These are phyloP conservation scores for Alternaria ventricosa DNA, from an alignment of 2,329 filamentous ascomycete species.

Conservation along the genomic window DNA sequence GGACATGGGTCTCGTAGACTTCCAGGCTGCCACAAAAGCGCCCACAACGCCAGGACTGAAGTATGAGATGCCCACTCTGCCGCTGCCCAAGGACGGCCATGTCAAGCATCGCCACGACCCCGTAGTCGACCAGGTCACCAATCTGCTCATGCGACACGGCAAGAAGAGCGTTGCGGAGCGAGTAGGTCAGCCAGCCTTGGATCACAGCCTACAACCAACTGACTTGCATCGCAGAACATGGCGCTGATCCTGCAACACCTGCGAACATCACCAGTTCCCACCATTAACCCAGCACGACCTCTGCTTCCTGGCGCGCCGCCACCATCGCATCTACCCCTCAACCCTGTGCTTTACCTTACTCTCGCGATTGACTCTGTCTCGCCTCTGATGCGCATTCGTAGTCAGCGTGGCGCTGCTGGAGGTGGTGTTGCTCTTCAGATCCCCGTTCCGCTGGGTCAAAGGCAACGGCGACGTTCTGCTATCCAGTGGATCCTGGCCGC, in stretches of 20 bases:
- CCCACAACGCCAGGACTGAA: slow-evolving; percentile 66
- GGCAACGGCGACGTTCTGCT: slow-evolving; percentile 78
- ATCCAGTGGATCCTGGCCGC: slow-evolving; percentile 88
- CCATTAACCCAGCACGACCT: slow-evolving; percentile 71
- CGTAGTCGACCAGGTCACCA: slow-evolving; percentile 84
- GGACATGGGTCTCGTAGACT: slow-evolving; percentile 42
- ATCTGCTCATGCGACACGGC: slow-evolving; percentile 88
- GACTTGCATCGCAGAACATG: slow-evolving; percentile 70
- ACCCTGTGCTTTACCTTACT: slow-evolving; percentile 88
- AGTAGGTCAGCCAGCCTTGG: slow-evolving; percentile 59
- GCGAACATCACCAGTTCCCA: slow-evolving; percentile 82
- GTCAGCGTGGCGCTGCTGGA: slow-evolving; percentile 78
- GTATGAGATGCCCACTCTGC: slow-evolving; percentile 73
- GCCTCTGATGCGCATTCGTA: slow-evolving; percentile 81
- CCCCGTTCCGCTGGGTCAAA: slow-evolving; percentile 75
- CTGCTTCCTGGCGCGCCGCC: slow-evolving; percentile 80
- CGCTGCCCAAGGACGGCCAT: slow-evolving; percentile 68
- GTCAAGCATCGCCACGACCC: slow-evolving; percentile 85
- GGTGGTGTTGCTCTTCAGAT: slow-evolving; percentile 85
- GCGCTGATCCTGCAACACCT: slow-evolving; percentile 80
- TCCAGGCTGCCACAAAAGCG: slow-evolving; percentile 24
- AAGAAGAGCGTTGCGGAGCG: slow-evolving; percentile 89
- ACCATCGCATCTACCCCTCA: slow-evolving; percentile 79
- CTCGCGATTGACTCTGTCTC: slow-evolving; percentile 92
- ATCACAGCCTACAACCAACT: not conserved